A percentile compares a stretch with the other conserved stretches of the same genome.
Evolutionary conservation across 768 basidiomycete genomes (phyloP).

Genomic region (Boletellus emodensis): DNA sequence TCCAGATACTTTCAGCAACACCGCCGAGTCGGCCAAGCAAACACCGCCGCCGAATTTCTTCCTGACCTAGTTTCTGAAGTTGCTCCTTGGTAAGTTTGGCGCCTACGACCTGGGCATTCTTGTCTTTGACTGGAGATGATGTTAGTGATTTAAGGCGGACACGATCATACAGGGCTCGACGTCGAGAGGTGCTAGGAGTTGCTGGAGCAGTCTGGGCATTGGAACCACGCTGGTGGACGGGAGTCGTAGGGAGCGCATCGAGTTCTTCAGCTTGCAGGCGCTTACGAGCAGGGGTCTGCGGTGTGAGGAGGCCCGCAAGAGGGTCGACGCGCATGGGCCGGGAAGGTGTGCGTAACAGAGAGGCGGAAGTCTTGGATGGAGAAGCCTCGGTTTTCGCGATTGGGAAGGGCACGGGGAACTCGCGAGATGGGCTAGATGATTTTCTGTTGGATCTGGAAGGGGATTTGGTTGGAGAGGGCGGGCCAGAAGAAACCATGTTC

Average conservation of each 20-base stretch:
- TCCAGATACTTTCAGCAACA: conserved; percentile 87
- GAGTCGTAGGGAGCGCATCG: conserved; percentile 56
- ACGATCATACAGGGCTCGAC: conserved; percentile 79
- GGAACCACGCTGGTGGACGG: conserved; percentile 56
- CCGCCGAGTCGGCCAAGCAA: conserved; percentile 72
- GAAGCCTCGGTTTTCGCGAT: conserved; percentile 38
- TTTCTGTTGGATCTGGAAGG: conserved; percentile 36
- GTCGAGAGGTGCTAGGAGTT: conserved; percentile 71
- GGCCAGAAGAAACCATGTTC: conserved; percentile 30
- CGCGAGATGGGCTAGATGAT: conserved; percentile 3
- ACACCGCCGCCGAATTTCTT: conserved; percentile 73
- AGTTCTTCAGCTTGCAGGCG: conserved; percentile 41
- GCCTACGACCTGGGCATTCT: conserved; percentile 37
- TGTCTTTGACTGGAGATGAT: conserved; percentile 58
- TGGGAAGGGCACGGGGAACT: conserved; percentile 42
- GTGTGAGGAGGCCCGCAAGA: conserved; percentile 36
- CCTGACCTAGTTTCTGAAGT: conserved; percentile 67
- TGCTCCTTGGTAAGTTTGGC: conserved; percentile 60
- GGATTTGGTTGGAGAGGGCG: conserved; percentile 37
- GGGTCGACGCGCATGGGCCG: conserved; percentile 35
- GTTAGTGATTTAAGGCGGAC: conserved; percentile 69
- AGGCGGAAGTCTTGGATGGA: conserved; percentile 43
- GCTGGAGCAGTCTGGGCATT: conserved; percentile 53
- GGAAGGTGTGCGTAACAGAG: conserved; percentile 67
- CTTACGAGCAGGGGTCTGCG: conserved; percentile 38